These are phyloP conservation scores for Cladophialophora bantiana DNA, from an alignment of 2,329 filamentous ascomycete species.

Conservation along the genomic window DNA sequence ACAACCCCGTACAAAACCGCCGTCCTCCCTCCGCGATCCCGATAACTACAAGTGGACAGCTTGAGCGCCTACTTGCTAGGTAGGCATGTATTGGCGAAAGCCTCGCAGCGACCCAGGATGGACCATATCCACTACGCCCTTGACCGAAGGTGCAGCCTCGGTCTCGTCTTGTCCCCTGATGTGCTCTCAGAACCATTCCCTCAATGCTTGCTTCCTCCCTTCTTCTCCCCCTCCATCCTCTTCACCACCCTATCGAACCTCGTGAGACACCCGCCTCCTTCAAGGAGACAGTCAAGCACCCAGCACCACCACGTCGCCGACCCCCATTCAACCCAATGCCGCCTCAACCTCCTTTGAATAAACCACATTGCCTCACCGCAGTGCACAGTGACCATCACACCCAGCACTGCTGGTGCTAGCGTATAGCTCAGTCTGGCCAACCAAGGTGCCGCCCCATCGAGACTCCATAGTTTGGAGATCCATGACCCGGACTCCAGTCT, in stretches of 20 bases:
- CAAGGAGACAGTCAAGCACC: constrained; percentile 60
- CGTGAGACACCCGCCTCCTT: constrained; percentile 50
- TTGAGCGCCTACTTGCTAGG: too few species aligned
- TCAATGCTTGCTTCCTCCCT: constrained; percentile 25
- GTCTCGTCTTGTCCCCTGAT: background rate
- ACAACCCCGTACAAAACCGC: too few species aligned
- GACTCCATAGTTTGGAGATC: constrained; percentile 57
- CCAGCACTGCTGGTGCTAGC: constrained; percentile 66
- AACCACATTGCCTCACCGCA: constrained; percentile 64
- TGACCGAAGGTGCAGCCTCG: too few species aligned
- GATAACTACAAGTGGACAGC: too few species aligned
- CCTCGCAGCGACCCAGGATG: too few species aligned
- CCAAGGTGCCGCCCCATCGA: constrained; percentile 59
- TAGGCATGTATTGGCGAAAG: too few species aligned
- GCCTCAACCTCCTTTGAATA: constrained; percentile 54
- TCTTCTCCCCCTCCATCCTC: constrained; percentile 19
- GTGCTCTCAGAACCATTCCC: background rate
- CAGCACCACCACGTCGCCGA: constrained; percentile 62
- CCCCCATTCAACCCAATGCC: constrained; percentile 59
- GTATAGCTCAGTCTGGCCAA: constrained; percentile 66
- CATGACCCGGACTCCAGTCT: constrained; percentile 54
- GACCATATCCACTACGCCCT: too few species aligned
- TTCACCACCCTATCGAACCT: constrained; percentile 26
- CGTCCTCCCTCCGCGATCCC: too few species aligned
- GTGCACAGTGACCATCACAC: constrained; percentile 70